A percentile compares a stretch with the other conserved stretches of the same genome.
Evolutionary conservation across 768 basidiomycete species (phyloP).

Genomic region (Baorangia bicolor): DNA sequence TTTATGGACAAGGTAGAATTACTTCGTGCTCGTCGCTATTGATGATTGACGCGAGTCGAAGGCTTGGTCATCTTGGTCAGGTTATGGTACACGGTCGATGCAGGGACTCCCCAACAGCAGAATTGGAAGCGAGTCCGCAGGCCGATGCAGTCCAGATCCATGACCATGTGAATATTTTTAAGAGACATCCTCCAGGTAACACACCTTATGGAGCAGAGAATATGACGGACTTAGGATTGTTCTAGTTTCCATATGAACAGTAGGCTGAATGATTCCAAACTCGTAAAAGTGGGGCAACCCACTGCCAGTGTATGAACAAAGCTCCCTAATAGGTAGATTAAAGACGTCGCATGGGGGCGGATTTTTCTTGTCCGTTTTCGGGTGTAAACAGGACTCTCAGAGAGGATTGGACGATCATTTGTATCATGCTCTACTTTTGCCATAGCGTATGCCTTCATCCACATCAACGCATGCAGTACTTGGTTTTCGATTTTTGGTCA

Average conservation of each 20-base stretch:
- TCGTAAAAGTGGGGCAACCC: neutral
- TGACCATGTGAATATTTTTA: constrained; percentile 13
- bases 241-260: neutral
- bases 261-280: neutral
- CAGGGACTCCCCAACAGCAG: neutral
- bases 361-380: neutral
- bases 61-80: constrained; percentile 13
- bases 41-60: neutral
- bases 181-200: neutral
- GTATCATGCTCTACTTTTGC: neutral
- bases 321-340: neutral
- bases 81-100: constrained; percentile 20
- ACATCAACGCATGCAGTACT: neutral
- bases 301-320: neutral
- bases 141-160: constrained; percentile 9
- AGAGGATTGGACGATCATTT: neutral
- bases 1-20: constrained; percentile 16
- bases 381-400: neutral
- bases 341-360: neutral
- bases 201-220: neutral
- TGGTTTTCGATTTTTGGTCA: neutral
- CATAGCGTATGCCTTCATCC: no score
- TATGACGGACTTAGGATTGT: neutral
- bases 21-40: neutral
- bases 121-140: neutral